Conservation (phyloP, 75 land plant genomes). For the Pinus taeda region DNA sequence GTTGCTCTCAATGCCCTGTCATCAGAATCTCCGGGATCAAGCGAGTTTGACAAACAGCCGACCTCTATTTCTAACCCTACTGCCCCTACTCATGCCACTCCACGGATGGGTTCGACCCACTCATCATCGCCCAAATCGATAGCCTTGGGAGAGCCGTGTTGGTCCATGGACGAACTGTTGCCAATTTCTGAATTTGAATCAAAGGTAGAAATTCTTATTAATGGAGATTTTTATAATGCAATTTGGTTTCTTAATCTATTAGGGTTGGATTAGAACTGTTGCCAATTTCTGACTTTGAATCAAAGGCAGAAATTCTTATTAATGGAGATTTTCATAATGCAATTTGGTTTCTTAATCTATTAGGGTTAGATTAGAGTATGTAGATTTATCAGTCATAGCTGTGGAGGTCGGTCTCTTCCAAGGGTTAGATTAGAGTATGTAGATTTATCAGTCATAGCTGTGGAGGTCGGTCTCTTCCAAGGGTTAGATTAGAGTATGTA, state of each 20-base stretch:
- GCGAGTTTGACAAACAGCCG: constrained; percentile 11
- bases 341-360: too few species aligned
- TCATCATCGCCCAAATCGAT: too few species aligned
- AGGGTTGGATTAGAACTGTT: not conserved
- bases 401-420: too few species aligned
- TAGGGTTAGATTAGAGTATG: too few species aligned
- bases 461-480: too few species aligned
- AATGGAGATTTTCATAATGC: too few species aligned
- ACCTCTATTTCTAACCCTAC: constrained; percentile 9
- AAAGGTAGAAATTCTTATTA: constrained; percentile 25
- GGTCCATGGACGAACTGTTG: constrained; percentile 64
- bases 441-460: too few species aligned
- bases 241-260: not conserved
- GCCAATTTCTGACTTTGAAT: too few species aligned
- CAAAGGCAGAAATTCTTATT: too few species aligned
- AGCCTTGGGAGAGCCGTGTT: constrained; percentile 5
- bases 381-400: too few species aligned
- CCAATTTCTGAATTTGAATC: constrained; percentile 53
- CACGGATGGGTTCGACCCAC: not conserved
- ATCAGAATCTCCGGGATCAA: constrained; percentile 13
- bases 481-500: too few species aligned
- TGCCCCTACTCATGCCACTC: not conserved
- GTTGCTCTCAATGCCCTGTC: constrained; percentile 44
- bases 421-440: too few species aligned
- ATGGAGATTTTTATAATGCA: not conserved